Conservation (phyloP, 306 rosid genomes). For the Corylus avellana region DNA sequence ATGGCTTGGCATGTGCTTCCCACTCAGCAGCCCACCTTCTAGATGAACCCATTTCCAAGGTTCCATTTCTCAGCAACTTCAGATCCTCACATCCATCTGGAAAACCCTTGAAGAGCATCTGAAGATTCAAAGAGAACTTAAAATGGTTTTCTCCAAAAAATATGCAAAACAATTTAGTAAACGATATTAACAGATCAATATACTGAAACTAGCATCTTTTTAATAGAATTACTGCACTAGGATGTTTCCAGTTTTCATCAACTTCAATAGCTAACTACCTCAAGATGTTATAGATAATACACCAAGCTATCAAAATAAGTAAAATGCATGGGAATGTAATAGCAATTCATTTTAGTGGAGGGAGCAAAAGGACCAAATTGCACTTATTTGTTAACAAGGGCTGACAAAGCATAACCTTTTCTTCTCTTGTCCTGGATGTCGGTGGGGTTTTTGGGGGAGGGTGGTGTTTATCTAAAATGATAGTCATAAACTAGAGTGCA, state of each 20-base stretch:
- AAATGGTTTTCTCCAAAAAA: not conserved
- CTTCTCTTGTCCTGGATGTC: not conserved
- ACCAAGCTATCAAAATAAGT: not conserved
- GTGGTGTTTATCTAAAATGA: not conserved
- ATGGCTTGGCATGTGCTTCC: constrained; percentile 88
- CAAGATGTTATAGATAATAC: not conserved
- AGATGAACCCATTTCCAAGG: constrained; percentile 66
- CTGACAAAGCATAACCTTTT: not conserved
- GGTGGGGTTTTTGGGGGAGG: no score
- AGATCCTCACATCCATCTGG: constrained; percentile 68
- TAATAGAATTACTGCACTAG: not conserved
- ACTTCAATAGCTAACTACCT: not conserved
- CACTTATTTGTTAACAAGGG: not conserved
- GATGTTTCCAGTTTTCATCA: not conserved
- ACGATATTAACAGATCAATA: not conserved
- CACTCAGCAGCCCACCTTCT: constrained; percentile 82
- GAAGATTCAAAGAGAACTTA: constrained; percentile 31
- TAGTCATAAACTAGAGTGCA: not conserved
- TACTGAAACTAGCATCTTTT: not conserved
- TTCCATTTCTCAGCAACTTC: constrained; percentile 60
- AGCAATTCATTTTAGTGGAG: not conserved
- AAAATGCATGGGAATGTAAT: not conserved
- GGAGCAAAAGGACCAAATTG: not conserved
- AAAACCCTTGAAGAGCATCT: constrained; percentile 83
- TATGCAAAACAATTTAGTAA: not conserved